These are phyloP conservation scores for Daldinia bambusicola DNA, from an alignment of 495 filamentous ascomycete genomes.

Conservation along the genomic window DNA sequence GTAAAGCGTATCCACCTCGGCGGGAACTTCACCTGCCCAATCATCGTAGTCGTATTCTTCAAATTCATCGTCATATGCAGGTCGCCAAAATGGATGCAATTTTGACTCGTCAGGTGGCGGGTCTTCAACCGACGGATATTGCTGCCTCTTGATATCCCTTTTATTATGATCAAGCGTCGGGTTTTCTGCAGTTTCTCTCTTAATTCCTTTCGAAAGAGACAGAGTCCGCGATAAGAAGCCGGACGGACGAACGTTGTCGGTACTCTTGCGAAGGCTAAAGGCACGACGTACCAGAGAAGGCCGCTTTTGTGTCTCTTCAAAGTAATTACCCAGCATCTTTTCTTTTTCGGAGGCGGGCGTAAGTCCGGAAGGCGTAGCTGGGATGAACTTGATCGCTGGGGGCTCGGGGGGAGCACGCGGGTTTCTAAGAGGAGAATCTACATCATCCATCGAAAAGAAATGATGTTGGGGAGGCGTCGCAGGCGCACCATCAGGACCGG, in stretches of 20 bases:
- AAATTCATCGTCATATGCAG: conserved; percentile 74
- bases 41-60: conserved; percentile 54
- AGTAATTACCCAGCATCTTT: conserved; percentile 60
- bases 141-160: conserved; percentile 28
- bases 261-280: conserved; percentile 65
- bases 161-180: conserved; percentile 47
- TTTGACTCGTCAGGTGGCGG: conserved; percentile 62
- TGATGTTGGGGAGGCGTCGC: conserved; percentile 58
- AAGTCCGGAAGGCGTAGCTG: conserved; percentile 71
- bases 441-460: conserved; percentile 59
- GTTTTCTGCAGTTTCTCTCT: conserved; percentile 30
- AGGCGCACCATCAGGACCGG: conserved; percentile 55
- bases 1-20: conserved; percentile 45
- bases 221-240: conserved; percentile 56
- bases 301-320: conserved; percentile 56
- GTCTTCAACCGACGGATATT: conserved; percentile 55
- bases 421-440: conserved; percentile 78
- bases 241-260: conserved; percentile 61
- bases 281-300: conserved; percentile 68
- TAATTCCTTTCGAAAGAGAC: conserved; percentile 51
- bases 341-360: conserved; percentile 66
- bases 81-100: conserved; percentile 85
- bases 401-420: conserved; percentile 69
- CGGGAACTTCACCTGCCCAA: conserved; percentile 43
- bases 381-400: conserved; percentile 77